Evolutionary conservation across 1,139 yeast genomes (phyloP).

Genomic region (Chernovozyma aurita): DNA sequence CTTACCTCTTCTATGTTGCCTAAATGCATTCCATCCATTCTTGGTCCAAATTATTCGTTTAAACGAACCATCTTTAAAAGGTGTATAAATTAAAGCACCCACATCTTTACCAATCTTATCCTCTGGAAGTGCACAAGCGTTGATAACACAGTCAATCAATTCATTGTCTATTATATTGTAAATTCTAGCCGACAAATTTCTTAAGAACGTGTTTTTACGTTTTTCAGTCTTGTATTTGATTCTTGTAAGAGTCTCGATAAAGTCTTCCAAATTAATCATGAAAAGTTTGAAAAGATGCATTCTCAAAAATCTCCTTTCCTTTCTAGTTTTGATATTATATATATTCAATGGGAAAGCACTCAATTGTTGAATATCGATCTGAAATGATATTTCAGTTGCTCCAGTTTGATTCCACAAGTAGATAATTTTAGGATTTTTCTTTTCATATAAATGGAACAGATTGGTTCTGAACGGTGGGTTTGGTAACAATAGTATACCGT

Average conservation of each 20-base stretch:
- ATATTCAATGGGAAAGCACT: constrained; percentile 5
- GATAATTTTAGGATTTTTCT: constrained; percentile 5
- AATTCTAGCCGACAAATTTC: constrained; percentile 21
- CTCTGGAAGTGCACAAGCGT: constrained; percentile 12
- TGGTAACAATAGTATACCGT: constrained; percentile 5
- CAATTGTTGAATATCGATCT: constrained; percentile 5
- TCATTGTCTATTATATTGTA: constrained; percentile 24
- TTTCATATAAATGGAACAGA: constrained; percentile 28
- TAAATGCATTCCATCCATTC: constrained; percentile 7
- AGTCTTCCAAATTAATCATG: constrained; percentile 36
- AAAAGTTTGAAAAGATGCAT: constrained; percentile 35
- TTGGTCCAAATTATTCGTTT: constrained; percentile 34
- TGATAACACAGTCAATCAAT: constrained; percentile 18
- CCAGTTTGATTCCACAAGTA: constrained; percentile 7
- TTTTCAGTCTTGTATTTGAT: constrained; percentile 31
- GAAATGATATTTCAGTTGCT: constrained; percentile 6
- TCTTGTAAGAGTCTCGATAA: constrained; percentile 32
- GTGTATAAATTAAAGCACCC: constrained; percentile 28
- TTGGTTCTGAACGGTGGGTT: constrained; percentile 17
- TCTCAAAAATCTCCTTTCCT: constrained; percentile 12
- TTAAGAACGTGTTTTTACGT: constrained; percentile 23
- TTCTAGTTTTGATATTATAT: constrained; percentile 9
- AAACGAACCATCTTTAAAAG: constrained; percentile 22
- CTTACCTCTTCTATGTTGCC: constrained; percentile 4
- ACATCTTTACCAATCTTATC: constrained; percentile 9